A percentile compares a stretch with the other conserved stretches of the same genome.
phyloP scores from a whole-genome alignment of 192 early-diverging fungal species.

The Umbelopsis isabellina region DNA sequence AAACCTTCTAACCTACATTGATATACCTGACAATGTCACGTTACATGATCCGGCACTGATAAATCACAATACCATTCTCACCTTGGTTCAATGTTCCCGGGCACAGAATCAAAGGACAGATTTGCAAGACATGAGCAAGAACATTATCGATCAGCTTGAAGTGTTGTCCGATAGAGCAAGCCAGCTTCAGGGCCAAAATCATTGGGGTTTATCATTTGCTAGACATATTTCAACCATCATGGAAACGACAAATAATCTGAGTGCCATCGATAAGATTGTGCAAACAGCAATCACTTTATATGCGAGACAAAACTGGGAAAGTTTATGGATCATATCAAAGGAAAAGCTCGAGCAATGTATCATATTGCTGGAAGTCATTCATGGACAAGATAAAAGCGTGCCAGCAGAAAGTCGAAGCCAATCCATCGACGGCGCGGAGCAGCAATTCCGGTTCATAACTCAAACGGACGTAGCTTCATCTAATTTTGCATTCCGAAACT shows the following conservation, averaged over 20 bases:
- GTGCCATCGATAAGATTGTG: not conserved
- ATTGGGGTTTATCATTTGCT: too few relatives aligned
- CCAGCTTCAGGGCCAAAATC: too few relatives aligned
- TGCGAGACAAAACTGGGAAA: not conserved
- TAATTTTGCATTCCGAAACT: conserved; percentile 11
- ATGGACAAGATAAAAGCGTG: not conserved
- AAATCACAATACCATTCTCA: too few relatives aligned
- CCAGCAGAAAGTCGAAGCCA: not conserved
- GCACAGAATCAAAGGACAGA: too few relatives aligned
- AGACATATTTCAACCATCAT: not conserved
- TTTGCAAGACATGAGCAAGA: too few relatives aligned
- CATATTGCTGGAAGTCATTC: not conserved
- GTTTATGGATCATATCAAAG: not conserved
- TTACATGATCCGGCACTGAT: too few relatives aligned
- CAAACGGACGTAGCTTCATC: conserved; percentile 11
- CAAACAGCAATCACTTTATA: not conserved
- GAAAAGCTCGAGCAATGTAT: not conserved
- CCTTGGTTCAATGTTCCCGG: too few relatives aligned
- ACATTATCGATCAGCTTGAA: too few relatives aligned
- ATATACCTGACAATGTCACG: too few relatives aligned
- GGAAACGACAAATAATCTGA: not conserved
- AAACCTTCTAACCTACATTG: too few relatives aligned
- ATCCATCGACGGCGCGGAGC: not conserved
- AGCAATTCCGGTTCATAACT: not conserved
- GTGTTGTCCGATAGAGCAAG: too few relatives aligned